Conservation (phyloP, 352 stramenopile species). For the Pythium scleroteichum region DNA sequence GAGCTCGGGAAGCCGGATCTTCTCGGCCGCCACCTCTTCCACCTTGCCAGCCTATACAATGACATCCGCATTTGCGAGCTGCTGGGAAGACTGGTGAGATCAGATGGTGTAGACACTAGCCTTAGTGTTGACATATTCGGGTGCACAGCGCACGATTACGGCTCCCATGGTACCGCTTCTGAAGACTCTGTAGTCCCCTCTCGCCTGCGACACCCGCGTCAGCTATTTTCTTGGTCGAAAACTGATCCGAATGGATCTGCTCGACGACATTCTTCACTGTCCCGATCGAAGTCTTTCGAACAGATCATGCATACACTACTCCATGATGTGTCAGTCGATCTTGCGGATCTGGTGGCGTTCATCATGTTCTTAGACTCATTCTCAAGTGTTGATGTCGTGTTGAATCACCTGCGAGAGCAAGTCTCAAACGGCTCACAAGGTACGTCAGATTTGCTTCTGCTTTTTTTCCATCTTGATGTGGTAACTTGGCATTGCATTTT, state of each 20-base stretch:
- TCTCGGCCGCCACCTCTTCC: constrained; percentile 57
- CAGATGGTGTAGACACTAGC: constrained; percentile 13
- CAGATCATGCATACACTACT: constrained; percentile 28
- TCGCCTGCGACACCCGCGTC: constrained; percentile 24
- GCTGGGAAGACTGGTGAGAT: constrained; percentile 32
- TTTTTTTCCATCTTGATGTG: not conserved
- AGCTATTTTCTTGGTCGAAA: constrained; percentile 25
- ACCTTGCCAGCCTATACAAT: constrained; percentile 49
- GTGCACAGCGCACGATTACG: constrained; percentile 59
- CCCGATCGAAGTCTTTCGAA: constrained; percentile 20
- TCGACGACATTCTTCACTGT: constrained; percentile 32
- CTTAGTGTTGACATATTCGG: constrained; percentile 66
- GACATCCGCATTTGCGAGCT: constrained; percentile 35
- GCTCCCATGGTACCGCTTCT: not conserved
- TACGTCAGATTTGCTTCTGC: constrained; percentile 21
- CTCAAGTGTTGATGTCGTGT: constrained; percentile 59
- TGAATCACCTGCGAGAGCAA: constrained; percentile 51
- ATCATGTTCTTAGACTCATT: constrained; percentile 74
- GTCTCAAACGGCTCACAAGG: constrained; percentile 47
- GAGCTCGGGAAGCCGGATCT: constrained; percentile 59
- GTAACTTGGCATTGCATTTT: not conserved
- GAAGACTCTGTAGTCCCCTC: constrained; percentile 4
- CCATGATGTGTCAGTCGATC: constrained; percentile 32
- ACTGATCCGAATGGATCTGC: constrained; percentile 4
- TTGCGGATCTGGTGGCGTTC: constrained; percentile 68